Conservation (phyloP, 352 stramenopile species). For the Phytopythium ostracodes region DNA sequence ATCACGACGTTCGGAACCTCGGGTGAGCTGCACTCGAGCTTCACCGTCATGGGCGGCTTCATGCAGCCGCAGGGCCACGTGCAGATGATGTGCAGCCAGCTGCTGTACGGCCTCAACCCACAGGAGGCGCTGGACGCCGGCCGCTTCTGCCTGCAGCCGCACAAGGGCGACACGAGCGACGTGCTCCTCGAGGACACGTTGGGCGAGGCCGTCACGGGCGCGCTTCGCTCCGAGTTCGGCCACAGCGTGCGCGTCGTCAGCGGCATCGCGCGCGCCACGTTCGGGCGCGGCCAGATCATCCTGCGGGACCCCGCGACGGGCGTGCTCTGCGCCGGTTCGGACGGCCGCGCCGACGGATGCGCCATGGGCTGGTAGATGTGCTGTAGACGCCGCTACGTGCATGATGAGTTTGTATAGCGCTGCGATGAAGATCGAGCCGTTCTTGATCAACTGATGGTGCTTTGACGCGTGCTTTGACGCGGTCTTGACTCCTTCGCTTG, state of each 20-base stretch:
- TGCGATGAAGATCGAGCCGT: no score
- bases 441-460: neutral
- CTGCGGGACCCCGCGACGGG: conserved; percentile 68
- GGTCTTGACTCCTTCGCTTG: neutral
- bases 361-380: conserved; percentile 82
- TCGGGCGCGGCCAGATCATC: conserved; percentile 88
- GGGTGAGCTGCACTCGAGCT: conserved; percentile 89
- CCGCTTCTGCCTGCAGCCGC: conserved; percentile 91
- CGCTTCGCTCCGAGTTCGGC: conserved; percentile 69
- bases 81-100: conserved; percentile 91
- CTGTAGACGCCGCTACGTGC: no score
- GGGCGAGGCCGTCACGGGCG: conserved; percentile 50
- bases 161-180: conserved; percentile 51
- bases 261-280: conserved; percentile 36
- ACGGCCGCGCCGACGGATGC: conserved; percentile 93
- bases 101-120: conserved; percentile 76
- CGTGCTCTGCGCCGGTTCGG: conserved; percentile 93
- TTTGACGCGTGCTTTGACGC: no score
- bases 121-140: conserved; percentile 91
- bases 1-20: conserved; percentile 88
- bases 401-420: no score
- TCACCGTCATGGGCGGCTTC: conserved; percentile 90
- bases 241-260: conserved; percentile 44
- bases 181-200: conserved; percentile 88
- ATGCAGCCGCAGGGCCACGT: conserved; percentile 98